Evolutionary conservation across 1,139 yeast genomes (phyloP), one percentile per base, ranked within the genome.

Genomic region (Chernovozyma aurita): DNA sequence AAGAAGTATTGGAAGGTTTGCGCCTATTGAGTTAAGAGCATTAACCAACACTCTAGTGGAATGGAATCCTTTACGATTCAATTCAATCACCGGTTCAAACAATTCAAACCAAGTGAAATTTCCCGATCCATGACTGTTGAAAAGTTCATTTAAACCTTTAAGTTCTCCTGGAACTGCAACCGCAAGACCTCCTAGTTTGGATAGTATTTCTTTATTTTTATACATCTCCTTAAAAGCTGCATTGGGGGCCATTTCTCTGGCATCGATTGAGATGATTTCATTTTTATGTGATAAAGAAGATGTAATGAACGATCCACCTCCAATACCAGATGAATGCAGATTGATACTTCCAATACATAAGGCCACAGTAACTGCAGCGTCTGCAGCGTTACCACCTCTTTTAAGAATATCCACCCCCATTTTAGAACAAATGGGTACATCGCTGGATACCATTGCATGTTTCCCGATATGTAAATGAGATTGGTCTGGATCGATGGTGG

Each of bases 151-250:
- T 18, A 88, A 63, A 0, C 97, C 97, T 40, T 80, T 80, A 33
- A 92, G 52, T 53, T 92, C 97, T 7, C 97, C 97, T 0, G 97
- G 98, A 9, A 84, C 75, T 1, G 79, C 97, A 14, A 80, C 78
- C 0, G 96, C 87, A 18, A 86, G 63, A 0, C 97, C 97, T 3
- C 97, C 97, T 15, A 80, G 61, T 46, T 76, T 75, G 0, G 95
- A 74, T 13, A 69, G 59, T 0, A 56, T 35, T 0, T 64, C 61
- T 34, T 59, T 49, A 17, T 62, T 62, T 29, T 68, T 63, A 53
- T 65, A 90, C 95, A 90, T 87, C 43, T 81, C 68, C 44, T 74
- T 73, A 47, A 63, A 63, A 3, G 94, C 78, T 4, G 39, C 48
- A 3, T 54, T 61, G 0, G 97, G 97, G 0, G 97, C 96, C 65